phyloP scores from a whole-genome alignment of 1,284 basidiomycete genomes.

The Puccinia sorghi region DNA sequence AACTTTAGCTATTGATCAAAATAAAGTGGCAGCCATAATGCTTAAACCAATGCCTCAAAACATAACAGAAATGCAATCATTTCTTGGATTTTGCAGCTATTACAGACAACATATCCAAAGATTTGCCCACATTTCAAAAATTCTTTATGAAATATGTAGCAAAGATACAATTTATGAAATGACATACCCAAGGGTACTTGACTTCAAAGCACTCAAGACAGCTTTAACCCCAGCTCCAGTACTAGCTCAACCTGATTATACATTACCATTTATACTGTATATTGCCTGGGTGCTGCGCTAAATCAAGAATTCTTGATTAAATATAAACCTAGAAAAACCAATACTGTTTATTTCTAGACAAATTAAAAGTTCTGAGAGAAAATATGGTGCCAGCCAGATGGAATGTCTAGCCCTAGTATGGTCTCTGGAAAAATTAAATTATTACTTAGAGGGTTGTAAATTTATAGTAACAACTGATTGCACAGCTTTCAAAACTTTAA shows the following conservation, averaged over 20 bases:
- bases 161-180: no score
- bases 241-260: background rate
- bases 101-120: background rate
- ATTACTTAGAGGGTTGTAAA: background rate
- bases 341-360: background rate
- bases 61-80: slow-evolving; percentile 47
- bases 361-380: no score
- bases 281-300: background rate
- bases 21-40: slow-evolving; percentile 60
- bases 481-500: background rate
- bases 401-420: slow-evolving; percentile 7
- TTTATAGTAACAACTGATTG: slow-evolving; percentile 12
- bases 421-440: background rate
- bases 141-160: background rate
- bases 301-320: background rate
- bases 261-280: background rate
- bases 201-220: no score
- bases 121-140: background rate
- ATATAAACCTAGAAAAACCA: background rate
- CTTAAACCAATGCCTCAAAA: slow-evolving; percentile 60
- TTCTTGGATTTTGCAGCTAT: slow-evolving; percentile 15
- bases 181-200: no score
- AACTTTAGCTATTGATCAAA: slow-evolving; percentile 60
- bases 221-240: no score
- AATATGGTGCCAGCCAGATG: background rate